Conservation (phyloP, 495 filamentous ascomycete species). For the Daldinia childiae region DNA sequence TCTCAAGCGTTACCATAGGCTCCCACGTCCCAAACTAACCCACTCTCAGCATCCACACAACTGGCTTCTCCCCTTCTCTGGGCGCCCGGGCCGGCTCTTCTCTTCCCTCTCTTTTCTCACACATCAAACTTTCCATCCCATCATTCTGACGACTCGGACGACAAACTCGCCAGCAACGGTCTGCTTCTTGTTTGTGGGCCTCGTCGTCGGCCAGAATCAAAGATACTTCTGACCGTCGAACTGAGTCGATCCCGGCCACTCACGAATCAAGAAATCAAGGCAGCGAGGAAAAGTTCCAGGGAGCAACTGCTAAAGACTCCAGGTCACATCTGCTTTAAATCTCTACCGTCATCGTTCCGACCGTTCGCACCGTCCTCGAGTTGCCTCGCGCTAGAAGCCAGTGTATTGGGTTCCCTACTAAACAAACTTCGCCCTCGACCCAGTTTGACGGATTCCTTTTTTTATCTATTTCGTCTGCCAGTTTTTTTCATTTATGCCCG, state of each 20-base stretch:
- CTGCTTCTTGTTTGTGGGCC: slow-evolving; percentile 33
- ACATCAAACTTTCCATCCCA: slow-evolving; percentile 40
- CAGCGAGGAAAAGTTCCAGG: slow-evolving; percentile 25
- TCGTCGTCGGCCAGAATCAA: slow-evolving; percentile 30
- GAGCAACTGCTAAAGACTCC: not conserved
- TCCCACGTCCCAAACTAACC: slow-evolving; percentile 21
- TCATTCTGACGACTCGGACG: slow-evolving; percentile 42
- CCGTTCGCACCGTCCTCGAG: slow-evolving; percentile 22
- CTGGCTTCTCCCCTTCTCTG: slow-evolving; percentile 34
- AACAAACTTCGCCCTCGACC: slow-evolving; percentile 40
- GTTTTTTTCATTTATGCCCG: slow-evolving; percentile 26
- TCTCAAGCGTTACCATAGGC: slow-evolving; percentile 4
- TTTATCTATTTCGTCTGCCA: slow-evolving; percentile 14
- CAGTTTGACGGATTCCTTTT: slow-evolving; percentile 37
- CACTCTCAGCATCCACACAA: slow-evolving; percentile 18
- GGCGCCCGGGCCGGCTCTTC: slow-evolving; percentile 33
- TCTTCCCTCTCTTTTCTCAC: slow-evolving; percentile 33
- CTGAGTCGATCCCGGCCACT: slow-evolving; percentile 27
- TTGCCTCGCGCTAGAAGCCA: slow-evolving; percentile 39
- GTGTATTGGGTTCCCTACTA: slow-evolving; percentile 32
- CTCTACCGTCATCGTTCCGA: slow-evolving; percentile 28
- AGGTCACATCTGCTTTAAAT: not conserved
- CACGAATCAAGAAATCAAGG: slow-evolving; percentile 36
- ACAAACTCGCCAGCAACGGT: slow-evolving; percentile 26
- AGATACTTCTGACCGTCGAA: slow-evolving; percentile 25